Percentiles rank a stretch among this genome's conserved stretches.
phyloP scores from a whole-genome alignment of 2,329 filamentous ascomycete genomes.

The Aspergillus sp. region DNA sequence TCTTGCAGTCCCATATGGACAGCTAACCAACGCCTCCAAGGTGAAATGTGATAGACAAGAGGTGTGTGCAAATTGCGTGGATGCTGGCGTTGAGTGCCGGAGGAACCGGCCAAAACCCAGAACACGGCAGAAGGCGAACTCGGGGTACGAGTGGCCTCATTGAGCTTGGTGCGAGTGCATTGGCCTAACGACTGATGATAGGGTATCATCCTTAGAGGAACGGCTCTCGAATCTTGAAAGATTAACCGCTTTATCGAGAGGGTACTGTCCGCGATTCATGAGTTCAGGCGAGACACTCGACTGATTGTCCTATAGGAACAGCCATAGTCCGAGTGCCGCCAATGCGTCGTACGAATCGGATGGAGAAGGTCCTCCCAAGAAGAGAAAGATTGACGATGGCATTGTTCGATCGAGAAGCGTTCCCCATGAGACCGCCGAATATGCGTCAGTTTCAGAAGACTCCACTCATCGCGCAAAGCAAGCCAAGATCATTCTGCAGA shows the following conservation, averaged over 20 bases:
- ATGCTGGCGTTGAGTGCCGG: constrained; percentile 21
- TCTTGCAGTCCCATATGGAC: neutral
- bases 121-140: neutral
- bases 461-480: constrained; percentile 25
- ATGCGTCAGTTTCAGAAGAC: constrained; percentile 2
- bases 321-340: neutral
- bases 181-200: neutral
- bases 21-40: constrained; percentile 5
- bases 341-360: neutral
- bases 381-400: neutral
- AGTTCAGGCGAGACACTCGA: neutral
- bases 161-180: too few relatives aligned
- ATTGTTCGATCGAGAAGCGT: neutral
- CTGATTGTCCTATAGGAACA: neutral
- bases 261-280: neutral
- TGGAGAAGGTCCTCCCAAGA: neutral
- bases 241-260: neutral
- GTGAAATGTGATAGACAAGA: constrained; percentile 25
- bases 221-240: neutral
- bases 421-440: neutral
- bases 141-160: constrained; percentile 9
- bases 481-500: constrained; percentile 23
- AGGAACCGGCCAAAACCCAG: constrained; percentile 6
- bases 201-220: neutral
- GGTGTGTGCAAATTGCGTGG: constrained; percentile 24